Conservation (phyloP, 352 stramenopile species). For the Ophiocytium majus region DNA sequence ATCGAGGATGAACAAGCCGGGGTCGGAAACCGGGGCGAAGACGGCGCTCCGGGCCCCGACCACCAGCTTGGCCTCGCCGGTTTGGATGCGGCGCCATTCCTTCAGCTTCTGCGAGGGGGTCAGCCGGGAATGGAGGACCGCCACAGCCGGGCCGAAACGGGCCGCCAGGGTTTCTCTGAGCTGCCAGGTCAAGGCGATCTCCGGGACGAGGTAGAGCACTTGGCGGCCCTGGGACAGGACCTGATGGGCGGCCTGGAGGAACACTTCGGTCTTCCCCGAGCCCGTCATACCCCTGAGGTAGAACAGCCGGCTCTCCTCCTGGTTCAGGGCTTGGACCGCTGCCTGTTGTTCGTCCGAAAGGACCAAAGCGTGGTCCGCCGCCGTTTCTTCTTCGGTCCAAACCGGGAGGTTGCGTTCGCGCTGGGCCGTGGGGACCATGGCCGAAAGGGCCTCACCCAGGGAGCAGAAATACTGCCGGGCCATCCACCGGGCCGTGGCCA, state of each 20-base stretch:
- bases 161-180: neutral
- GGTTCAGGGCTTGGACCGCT: no score
- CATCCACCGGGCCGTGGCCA: no score
- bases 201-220: neutral
- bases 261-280: neutral
- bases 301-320: no score
- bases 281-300: conserved; percentile 5
- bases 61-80: no score
- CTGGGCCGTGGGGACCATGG: no score
- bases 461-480: no score
- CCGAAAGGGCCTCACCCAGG: no score
- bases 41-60: neutral
- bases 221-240: neutral
- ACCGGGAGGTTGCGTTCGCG: no score
- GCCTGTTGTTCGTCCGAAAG: no score
- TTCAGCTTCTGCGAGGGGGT: neutral
- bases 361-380: no score
- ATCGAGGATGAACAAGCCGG: neutral
- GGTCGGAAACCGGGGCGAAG: neutral
- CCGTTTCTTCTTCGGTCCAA: no score
- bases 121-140: neutral
- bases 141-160: neutral
- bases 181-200: neutral
- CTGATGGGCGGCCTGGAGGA: neutral
- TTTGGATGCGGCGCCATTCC: neutral